Evolutionary conservation across 257 asterid species (phyloP).

Genomic region (Linaria vulgaris): DNA sequence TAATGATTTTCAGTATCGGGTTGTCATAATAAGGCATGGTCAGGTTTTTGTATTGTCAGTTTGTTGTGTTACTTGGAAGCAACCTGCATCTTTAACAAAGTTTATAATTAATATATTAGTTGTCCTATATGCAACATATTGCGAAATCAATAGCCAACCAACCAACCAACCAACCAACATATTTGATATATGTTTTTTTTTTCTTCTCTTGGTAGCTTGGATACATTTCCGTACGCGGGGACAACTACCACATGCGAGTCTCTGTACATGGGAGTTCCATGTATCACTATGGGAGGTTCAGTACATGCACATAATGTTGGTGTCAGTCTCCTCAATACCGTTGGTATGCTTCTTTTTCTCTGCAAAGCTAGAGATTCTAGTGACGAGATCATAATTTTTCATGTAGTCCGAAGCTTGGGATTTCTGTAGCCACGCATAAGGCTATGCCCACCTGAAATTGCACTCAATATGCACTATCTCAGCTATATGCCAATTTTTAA

Average conservation of each 20-base stretch:
- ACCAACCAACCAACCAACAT: not conserved
- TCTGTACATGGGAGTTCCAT: constrained; percentile 97
- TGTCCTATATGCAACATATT: not conserved
- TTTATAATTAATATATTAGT: not conserved
- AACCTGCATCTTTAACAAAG: not conserved
- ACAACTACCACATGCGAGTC: constrained; percentile 99
- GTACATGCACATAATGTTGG: constrained; percentile 99
- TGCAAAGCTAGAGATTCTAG: constrained; percentile 8
- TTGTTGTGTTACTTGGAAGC: constrained; percentile 10
- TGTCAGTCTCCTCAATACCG: constrained; percentile 77
- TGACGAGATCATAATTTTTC: constrained; percentile 2
- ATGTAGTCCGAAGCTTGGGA: constrained; percentile 12
- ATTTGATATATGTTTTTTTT: not conserved
- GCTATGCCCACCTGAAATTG: not conserved
- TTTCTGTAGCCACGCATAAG: not conserved
- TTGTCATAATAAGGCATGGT: not conserved
- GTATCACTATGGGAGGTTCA: constrained; percentile 91
- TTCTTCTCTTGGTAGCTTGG: constrained; percentile 68
- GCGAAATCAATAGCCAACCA: too few relatives aligned
- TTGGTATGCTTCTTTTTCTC: constrained; percentile 53
- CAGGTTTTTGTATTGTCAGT: not conserved
- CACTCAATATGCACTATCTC: not conserved
- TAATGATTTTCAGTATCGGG: not conserved
- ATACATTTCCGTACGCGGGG: constrained; percentile 98
- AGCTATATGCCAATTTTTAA: not conserved